Evolutionary conservation across 768 basidiomycete genomes (phyloP).

Genomic region (Suillus americanus): DNA sequence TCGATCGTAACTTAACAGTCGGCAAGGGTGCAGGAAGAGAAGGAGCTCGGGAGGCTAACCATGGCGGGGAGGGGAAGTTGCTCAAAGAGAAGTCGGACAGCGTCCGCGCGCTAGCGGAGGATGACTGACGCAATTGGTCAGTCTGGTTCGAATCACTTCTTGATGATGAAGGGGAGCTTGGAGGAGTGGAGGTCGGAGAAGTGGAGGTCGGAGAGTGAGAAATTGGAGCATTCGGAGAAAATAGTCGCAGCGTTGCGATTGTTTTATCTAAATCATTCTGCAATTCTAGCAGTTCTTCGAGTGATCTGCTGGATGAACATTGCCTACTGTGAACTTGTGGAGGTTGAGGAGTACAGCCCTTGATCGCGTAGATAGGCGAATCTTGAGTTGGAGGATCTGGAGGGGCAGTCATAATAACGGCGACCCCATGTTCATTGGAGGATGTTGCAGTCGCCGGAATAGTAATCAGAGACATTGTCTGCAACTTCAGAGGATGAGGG

Average conservation of each 20-base stretch:
- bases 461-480: not conserved
- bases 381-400: conserved; percentile 20
- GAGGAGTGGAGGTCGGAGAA: conserved; percentile 2
- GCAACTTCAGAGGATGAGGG: conserved; percentile 7
- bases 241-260: conserved; percentile 56
- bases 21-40: conserved; percentile 17
- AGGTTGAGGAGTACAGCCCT: conserved; percentile 32
- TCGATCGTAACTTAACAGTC: conserved; percentile 18
- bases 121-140: conserved; percentile 16
- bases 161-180: conserved; percentile 35
- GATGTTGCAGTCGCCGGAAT: conserved; percentile 3
- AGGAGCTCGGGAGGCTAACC: conserved; percentile 19
- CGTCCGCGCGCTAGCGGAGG: conserved; percentile 29
- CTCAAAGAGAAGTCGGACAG: conserved; percentile 65
- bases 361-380: conserved; percentile 48
- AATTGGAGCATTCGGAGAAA: conserved; percentile 30
- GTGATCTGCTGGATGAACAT: conserved; percentile 32
- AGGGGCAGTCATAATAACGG: not conserved
- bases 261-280: conserved; percentile 65
- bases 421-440: not conserved
- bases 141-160: conserved; percentile 20
- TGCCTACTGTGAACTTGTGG: conserved; percentile 8
- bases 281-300: conserved; percentile 56
- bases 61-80: conserved; percentile 66
- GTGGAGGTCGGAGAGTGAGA: not conserved